These are phyloP conservation scores for Vicia villosa DNA, from an alignment of 306 rosid species.

Conservation along the genomic window DNA sequence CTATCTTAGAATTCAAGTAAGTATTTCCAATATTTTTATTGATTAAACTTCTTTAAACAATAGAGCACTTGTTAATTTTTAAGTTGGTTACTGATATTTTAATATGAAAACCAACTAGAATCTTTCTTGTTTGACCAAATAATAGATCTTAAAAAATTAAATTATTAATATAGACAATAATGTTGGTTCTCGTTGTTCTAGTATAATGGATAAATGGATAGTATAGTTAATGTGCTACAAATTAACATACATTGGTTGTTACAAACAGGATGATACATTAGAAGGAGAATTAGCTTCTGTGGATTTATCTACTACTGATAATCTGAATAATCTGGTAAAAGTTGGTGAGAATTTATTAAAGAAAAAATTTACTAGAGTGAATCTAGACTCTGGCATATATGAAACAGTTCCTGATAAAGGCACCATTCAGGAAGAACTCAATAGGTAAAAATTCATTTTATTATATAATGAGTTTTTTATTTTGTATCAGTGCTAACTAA, in stretches of 20 bases:
- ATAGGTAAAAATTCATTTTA: slow-evolving; percentile 40
- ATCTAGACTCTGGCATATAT: slow-evolving; percentile 48
- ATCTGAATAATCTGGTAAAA: slow-evolving; percentile 46
- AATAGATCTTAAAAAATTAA: no score
- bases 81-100: no score
- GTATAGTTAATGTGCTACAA: no score
- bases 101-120: no score
- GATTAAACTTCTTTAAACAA: no score
- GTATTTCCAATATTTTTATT: neutral
- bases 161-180: no score
- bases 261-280: slow-evolving; percentile 44
- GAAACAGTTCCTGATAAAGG: slow-evolving; percentile 46
- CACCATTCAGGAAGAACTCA: slow-evolving; percentile 50
- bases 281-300: slow-evolving; percentile 40
- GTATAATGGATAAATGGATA: no score
- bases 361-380: slow-evolving; percentile 39
- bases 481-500: neutral
- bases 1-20: slow-evolving; percentile 53
- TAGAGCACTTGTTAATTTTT: no score
- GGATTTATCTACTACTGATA: slow-evolving; percentile 48
- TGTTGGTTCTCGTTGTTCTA: no score
- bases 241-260: neutral
- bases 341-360: slow-evolving; percentile 42
- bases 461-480: neutral
- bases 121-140: no score